These are phyloP conservation scores for Tephrocybe sp. DNA, from an alignment of 768 basidiomycete genomes.

Conservation along the genomic window DNA sequence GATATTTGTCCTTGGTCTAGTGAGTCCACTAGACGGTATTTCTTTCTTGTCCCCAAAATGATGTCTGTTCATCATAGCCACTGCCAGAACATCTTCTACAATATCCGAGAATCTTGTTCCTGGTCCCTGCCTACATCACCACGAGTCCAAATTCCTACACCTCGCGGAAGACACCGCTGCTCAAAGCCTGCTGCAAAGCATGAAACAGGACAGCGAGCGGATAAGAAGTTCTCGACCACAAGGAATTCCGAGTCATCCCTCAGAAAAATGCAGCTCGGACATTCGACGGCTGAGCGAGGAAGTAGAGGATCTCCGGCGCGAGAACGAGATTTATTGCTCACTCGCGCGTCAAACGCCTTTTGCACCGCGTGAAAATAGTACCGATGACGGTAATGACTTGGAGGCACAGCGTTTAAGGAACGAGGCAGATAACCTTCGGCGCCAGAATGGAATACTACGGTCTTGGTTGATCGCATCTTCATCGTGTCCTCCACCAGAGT, in stretches of 20 bases:
- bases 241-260: background rate
- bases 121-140: background rate
- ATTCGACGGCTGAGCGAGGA: constrained; percentile 4
- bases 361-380: no score
- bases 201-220: constrained; percentile 10
- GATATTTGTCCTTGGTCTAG: no score
- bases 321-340: constrained; percentile 10
- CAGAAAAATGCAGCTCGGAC: background rate
- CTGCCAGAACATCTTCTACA: background rate
- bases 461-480: background rate
- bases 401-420: background rate
- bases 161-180: constrained; percentile 5
- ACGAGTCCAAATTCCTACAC: background rate
- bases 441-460: background rate
- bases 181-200: constrained; percentile 5
- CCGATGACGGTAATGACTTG: no score
- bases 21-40: no score
- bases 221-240: background rate
- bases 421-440: background rate
- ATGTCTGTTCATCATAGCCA: no score
- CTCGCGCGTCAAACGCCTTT: constrained; percentile 1
- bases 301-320: constrained; percentile 9
- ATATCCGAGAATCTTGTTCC: no score
- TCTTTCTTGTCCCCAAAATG: no score
- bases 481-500: background rate